These are phyloP conservation scores for Platanthera zijinensis DNA, from an alignment of 106 monocot species.

Conservation along the genomic window DNA sequence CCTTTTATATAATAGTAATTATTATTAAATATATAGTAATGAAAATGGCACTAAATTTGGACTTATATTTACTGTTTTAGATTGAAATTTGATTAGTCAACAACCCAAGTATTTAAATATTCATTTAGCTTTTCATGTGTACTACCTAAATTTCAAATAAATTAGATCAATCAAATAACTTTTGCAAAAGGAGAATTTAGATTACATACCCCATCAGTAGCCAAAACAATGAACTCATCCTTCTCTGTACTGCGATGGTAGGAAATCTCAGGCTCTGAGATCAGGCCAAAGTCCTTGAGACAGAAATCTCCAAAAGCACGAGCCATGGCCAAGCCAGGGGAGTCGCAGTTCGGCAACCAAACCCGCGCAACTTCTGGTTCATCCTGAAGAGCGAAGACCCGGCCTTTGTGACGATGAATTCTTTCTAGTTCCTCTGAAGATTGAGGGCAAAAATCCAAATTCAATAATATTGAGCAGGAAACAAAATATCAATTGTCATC, in stretches of 20 bases:
- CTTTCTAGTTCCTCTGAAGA: constrained; percentile 29
- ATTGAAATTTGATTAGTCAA: too few species aligned
- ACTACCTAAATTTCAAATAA: too few species aligned
- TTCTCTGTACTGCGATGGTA: constrained; percentile 21
- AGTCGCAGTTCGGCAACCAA: constrained; percentile 29
- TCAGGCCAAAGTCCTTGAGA: constrained; percentile 28
- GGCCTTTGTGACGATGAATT: constrained; percentile 23
- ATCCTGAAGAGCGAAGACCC: constrained; percentile 34
- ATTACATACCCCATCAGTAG: constrained; percentile 29
- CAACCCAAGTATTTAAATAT: too few species aligned
- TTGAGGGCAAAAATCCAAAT: background rate
- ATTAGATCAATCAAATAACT: too few species aligned
- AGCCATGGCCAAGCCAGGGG: constrained; percentile 39
- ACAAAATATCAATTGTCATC: background rate
- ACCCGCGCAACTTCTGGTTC: constrained; percentile 34
- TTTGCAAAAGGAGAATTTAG: too few species aligned
- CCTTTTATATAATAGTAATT: too few species aligned
- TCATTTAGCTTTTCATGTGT: too few species aligned
- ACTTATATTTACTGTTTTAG: too few species aligned
- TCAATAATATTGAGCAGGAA: background rate
- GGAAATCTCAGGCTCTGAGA: constrained; percentile 33
- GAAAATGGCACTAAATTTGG: too few species aligned
- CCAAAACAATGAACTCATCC: constrained; percentile 35
- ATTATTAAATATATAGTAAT: too few species aligned
- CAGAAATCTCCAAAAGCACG: constrained; percentile 40